phyloP scores from a whole-genome alignment of 768 basidiomycete genomes.

The Kwoniella sp. region DNA sequence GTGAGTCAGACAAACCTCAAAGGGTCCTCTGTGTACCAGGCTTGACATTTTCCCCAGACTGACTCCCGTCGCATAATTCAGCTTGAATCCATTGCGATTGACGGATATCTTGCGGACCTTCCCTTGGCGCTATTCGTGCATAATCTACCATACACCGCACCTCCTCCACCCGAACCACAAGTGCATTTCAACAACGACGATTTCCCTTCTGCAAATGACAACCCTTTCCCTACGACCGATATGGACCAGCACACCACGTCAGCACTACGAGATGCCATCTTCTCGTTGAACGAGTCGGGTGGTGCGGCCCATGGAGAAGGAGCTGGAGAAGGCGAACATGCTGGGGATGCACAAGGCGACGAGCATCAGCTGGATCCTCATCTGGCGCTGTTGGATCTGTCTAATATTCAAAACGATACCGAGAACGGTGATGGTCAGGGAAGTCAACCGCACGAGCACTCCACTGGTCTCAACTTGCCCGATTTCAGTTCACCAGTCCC shows the following conservation, averaged over 20 bases:
- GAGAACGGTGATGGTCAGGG: conserved; percentile 12
- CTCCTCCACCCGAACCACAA: conserved; percentile 11
- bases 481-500: conserved; percentile 12
- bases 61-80: conserved; percentile 14
- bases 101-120: conserved; percentile 52
- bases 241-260: conserved; percentile 53
- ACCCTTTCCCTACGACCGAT: conserved; percentile 41
- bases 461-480: conserved; percentile 23
- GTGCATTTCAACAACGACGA: conserved; percentile 36
- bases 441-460: conserved; percentile 2
- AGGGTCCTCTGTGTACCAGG: conserved; percentile 1
- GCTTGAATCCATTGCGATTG: conserved; percentile 51
- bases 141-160: conserved; percentile 42
- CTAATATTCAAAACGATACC: conserved; percentile 35
- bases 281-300: conserved; percentile 45
- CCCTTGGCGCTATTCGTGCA: conserved; percentile 47
- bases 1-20: conserved; percentile 30
- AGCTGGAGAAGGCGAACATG: conserved; percentile 30
- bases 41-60: conserved; percentile 11
- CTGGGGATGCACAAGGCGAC: conserved; percentile 32
- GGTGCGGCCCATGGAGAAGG: conserved; percentile 31
- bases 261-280: conserved; percentile 51
- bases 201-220: conserved; percentile 29
- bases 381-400: conserved; percentile 47
- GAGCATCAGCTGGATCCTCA: conserved; percentile 40